Base-by-base conservation (phyloP, 805 yeast species). In the Candida lessepsii region DNA sequence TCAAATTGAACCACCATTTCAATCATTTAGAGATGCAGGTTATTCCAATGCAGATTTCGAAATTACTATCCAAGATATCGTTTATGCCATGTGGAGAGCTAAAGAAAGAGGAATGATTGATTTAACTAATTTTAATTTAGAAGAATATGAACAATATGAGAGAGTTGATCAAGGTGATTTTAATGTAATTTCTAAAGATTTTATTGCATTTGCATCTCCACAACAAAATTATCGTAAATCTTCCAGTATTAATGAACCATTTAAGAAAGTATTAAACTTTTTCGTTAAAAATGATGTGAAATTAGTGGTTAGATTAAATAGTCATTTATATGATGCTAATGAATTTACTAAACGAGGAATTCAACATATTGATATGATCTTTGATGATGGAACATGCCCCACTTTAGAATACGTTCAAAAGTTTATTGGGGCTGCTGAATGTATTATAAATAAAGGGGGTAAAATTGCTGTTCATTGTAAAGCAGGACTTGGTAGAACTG, bases 401-500 rank as follows among this genome's bases (percentile, higher is more conserved):
- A 85, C 95, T 5, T 75, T 93, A 79, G 93, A 90, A 11, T 86
- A 83, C 52, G 99, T 93, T 6, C 86, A 86, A 51, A 85, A 86
- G 51, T 93, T 93, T 53, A 78, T 93, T 47, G 99, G 98, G 11
- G 96, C 96, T 0, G 93, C 96, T 1, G 96, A 91, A 56, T 84
- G 95, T 25, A 80, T 88, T 8, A 87, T 91, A 41, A 75, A 77
- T 29, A 76, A 81, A 38, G 93, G 95, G 9, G 97, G 96, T 14
- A 89, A 89, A 58, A 83, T 93, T 46, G 99, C 99, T 2, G 98
- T 93, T n/a, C 99, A 93, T 61, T 93, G 99, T 71, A 91, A 93
- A 59, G 99, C 99, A 4, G 99, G 99, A 4, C 71, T 93, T 42
- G 99, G 99, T 9, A 78, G 99, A 70, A 93, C 99, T 0, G 99